Evolutionary conservation across 768 basidiomycete genomes (phyloP).

Genomic region (Serendipita vermifera): DNA sequence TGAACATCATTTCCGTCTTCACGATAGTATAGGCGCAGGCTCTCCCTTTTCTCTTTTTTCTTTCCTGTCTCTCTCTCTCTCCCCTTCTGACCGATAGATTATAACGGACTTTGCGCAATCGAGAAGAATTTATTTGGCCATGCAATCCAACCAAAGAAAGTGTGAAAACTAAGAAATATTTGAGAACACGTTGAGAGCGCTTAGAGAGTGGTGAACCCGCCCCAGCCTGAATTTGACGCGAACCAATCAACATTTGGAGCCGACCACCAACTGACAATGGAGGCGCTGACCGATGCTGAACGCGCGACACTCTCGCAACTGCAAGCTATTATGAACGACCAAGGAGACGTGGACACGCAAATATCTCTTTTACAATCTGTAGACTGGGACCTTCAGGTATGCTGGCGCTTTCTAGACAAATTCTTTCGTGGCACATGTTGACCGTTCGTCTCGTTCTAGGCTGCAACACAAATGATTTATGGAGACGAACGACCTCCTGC

Average conservation of each 20-base stretch:
- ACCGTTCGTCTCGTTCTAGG: neutral
- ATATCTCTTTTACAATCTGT: slow-evolving; percentile 47
- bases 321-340: slow-evolving; percentile 44
- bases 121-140: slow-evolving; percentile 6
- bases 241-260: neutral
- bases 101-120: slow-evolving; percentile 7
- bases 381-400: slow-evolving; percentile 59
- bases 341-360: slow-evolving; percentile 44
- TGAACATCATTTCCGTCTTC: too few species aligned
- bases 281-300: slow-evolving; percentile 2
- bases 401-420: slow-evolving; percentile 14
- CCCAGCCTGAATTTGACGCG: neutral
- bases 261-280: neutral
- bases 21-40: too few species aligned
- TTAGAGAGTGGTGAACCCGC: too few species aligned
- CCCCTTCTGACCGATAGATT: slow-evolving; percentile 1
- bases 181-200: too few species aligned
- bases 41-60: neutral
- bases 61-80: neutral
- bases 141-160: too few species aligned
- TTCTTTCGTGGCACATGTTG: neutral
- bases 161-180: too few species aligned
- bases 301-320: slow-evolving; percentile 28
- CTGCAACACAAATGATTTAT: slow-evolving; percentile 15
- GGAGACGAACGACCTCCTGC: neutral